Base-by-base conservation (phyloP, 2,329 filamentous ascomycete species). In the Chrysosporium queenslandicum region DNA sequence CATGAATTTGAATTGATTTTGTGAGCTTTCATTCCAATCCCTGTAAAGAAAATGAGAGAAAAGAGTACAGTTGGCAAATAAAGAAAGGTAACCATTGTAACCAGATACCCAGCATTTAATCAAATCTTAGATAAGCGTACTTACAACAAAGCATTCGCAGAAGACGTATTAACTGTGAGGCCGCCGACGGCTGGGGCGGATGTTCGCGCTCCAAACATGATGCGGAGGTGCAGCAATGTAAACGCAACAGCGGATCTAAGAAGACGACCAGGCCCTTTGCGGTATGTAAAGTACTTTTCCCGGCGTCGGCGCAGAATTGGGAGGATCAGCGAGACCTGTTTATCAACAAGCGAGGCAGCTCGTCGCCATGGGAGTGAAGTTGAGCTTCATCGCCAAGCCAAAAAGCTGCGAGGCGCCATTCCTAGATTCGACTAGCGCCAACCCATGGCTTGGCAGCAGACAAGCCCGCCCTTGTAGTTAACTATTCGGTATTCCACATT, bases 61-160 rank as follows among this genome's bases (percentile, higher is more conserved):
- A n/a, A n/a, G n/a, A n/a, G n/a, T n/a, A n/a, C n/a, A n/a, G n/a
- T n/a, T n/a, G n/a, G n/a, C 32, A 14, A 36, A 14, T 14, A 39
- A 39, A 39, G 36, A 39, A 16, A 6, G 5, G 16, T 18, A 20
- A 3, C 6, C 16, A 39, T 39, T 39, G 16, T 20, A 39, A 20
- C 32, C 3, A 36, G 14, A 12, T 36, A n/a, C 14, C n/a, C n/a
- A n/a, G 20, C 6, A 16, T 40, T 11, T 41, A 21, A 41, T 4
- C 3, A 20, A 6, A 39, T 18, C 5, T 39, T 12, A 20, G 41
- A 20, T 12, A 6, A 3, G 8, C 12, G 23, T 11, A 56, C 57
- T 58, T 55, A 59, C 57, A 59, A 58, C 27, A 59, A 46, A 21
- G 55, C 53, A 37, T 58, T 59, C 9, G 57, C 54, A 16, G 53